Evolutionary conservation across 2,329 filamentous ascomycete species (phyloP).

Genomic region (Calonectria multiphialidica): DNA sequence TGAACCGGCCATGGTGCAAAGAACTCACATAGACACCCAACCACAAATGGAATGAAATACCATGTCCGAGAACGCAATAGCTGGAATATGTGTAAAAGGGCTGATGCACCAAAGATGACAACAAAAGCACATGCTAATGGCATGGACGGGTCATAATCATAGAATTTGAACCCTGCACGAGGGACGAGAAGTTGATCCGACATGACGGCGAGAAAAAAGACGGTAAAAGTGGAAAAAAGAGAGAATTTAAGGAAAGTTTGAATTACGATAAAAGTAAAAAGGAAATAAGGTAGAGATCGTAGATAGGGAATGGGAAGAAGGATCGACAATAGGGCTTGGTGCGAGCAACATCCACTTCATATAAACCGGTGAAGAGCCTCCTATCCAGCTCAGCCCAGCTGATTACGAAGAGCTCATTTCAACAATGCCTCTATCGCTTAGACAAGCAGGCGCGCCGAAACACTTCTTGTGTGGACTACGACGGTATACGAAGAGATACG

Average conservation of each 20-base stretch:
- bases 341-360: neutral
- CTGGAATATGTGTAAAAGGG: neutral
- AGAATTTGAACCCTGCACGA: neutral
- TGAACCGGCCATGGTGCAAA: neutral
- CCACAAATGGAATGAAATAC: neutral
- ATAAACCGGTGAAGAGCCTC: neutral
- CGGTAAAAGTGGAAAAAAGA: neutral
- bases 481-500: neutral
- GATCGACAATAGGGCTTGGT: neutral
- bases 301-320: neutral
- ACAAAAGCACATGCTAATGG: neutral
- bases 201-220: neutral
- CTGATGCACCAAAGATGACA: neutral
- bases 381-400: neutral
- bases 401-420: neutral
- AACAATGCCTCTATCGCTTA: neutral
- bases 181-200: neutral
- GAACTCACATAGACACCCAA: conserved; percentile 1
- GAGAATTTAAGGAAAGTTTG: neutral
- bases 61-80: neutral
- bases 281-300: neutral
- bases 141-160: neutral
- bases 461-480: neutral
- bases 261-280: neutral
- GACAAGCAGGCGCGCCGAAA: neutral